These are phyloP conservation scores for Corylus heterophylla DNA, from an alignment of 306 rosid species.

Conservation along the genomic window DNA sequence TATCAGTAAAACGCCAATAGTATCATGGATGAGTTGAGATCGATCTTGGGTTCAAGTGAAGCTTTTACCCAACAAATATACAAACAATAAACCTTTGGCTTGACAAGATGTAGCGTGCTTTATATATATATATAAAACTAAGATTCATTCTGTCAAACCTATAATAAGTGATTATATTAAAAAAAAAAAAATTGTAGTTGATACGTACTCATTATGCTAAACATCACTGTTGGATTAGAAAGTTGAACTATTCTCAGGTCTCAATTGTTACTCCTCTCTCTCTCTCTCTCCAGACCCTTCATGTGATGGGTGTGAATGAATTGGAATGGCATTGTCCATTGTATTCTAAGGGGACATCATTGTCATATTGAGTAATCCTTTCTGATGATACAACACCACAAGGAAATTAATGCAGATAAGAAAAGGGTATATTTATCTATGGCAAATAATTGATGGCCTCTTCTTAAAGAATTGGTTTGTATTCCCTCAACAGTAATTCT, in stretches of 20 bases:
- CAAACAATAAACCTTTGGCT: neutral
- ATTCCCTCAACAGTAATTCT: constrained; percentile 24
- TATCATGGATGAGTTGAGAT: neutral
- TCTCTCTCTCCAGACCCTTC: constrained; percentile 24
- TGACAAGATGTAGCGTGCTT: neutral
- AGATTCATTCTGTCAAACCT: neutral
- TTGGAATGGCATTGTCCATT: constrained; percentile 29
- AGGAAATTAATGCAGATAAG: constrained; percentile 5
- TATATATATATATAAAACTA: no score
- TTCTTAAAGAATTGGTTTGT: neutral
- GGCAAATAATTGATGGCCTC: constrained; percentile 9
- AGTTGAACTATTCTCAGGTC: constrained; percentile 10
- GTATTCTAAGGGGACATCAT: constrained; percentile 55
- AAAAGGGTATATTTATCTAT: neutral
- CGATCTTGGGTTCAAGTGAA: neutral
- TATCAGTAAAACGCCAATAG: no score
- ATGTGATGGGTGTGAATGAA: constrained; percentile 50
- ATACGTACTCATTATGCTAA: neutral
- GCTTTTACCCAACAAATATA: neutral
- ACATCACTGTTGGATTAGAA: neutral
- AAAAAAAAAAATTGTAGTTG: neutral
- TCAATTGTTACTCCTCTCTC: constrained; percentile 4
- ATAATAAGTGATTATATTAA: neutral
- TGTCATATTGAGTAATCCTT: constrained; percentile 48
- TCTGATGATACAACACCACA: constrained; percentile 54